Conservation (phyloP, 2,329 filamentous ascomycete species). For the Cladosporium sphaerospermum region DNA sequence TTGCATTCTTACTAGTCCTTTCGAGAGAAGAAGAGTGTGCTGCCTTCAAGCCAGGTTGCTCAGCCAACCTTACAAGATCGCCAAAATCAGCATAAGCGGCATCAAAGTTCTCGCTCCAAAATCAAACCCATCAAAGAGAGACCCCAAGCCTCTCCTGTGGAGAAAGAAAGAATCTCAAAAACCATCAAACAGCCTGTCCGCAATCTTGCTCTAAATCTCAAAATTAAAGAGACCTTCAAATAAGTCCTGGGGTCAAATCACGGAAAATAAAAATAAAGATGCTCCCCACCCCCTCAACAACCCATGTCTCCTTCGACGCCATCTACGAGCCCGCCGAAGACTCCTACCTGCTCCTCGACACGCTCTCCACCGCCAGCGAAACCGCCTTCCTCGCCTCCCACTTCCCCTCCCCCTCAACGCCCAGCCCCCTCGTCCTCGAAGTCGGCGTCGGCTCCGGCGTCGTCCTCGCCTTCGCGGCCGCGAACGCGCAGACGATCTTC, state of each 20-base stretch:
- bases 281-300: constrained; percentile 90
- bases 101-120: too few relatives aligned
- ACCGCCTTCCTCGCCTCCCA: constrained; percentile 59
- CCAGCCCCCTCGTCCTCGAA: constrained; percentile 63
- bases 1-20: too few relatives aligned
- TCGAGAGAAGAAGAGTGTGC: too few relatives aligned
- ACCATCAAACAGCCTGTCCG: background rate
- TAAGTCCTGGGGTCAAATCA: background rate
- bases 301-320: constrained; percentile 79
- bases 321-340: constrained; percentile 96
- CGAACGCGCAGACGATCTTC: constrained; percentile 67
- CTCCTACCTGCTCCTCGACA: constrained; percentile 89
- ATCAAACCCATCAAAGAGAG: background rate
- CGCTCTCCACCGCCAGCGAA: constrained; percentile 67
- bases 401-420: constrained; percentile 42
- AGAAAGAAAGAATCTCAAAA: background rate
- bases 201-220: background rate
- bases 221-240: background rate
- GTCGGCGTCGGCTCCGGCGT: constrained; percentile 89
- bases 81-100: too few relatives aligned
- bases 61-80: too few relatives aligned
- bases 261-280: constrained; percentile 42
- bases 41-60: too few relatives aligned
- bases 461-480: constrained; percentile 80
- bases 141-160: too few relatives aligned